These are phyloP conservation scores for Geosmithia morbida DNA, from an alignment of 2,329 filamentous ascomycete genomes.

Conservation along the genomic window DNA sequence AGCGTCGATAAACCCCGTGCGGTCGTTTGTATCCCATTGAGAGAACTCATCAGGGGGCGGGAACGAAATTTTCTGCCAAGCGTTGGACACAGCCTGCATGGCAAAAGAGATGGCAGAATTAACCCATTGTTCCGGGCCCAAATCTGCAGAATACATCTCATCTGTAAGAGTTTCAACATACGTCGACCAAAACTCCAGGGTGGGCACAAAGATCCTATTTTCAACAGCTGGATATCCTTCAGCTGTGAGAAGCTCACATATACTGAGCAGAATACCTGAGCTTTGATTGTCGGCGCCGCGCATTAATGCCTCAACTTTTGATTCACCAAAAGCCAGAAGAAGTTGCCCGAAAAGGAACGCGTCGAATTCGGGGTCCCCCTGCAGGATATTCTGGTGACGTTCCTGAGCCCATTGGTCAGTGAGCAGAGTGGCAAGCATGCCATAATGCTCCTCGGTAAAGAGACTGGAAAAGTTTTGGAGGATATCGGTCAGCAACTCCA, in stretches of 20 bases:
- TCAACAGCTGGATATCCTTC: conserved; percentile 56
- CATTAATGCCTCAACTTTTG: conserved; percentile 45
- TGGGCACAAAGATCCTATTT: conserved; percentile 59
- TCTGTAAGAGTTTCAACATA: conserved; percentile 58
- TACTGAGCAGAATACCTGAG: conserved; percentile 36
- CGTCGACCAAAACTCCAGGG: conserved; percentile 69
- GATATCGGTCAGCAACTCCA: conserved; percentile 51
- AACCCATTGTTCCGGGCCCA: conserved; percentile 37
- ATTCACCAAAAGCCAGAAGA: conserved; percentile 54
- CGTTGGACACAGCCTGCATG: conserved; percentile 49
- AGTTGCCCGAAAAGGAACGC: conserved; percentile 51
- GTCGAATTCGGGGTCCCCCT: conserved; percentile 49
- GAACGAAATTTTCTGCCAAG: conserved; percentile 56
- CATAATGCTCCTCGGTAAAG: conserved; percentile 42
- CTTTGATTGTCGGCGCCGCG: conserved; percentile 33
- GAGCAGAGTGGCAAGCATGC: conserved; percentile 42
- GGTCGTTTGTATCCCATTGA: conserved; percentile 57
- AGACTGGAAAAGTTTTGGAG: conserved; percentile 51
- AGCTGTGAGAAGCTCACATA: conserved; percentile 52
- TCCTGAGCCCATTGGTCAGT: conserved; percentile 42
- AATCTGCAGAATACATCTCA: conserved; percentile 34
- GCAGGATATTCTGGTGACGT: conserved; percentile 38
- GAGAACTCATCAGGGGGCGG: conserved; percentile 42
- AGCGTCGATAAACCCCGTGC: conserved; percentile 54
- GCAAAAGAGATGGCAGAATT: conserved; percentile 41